Evolutionary conservation across 2,329 filamentous ascomycete species (phyloP).

Genomic region (Pseudocercospora musae): DNA sequence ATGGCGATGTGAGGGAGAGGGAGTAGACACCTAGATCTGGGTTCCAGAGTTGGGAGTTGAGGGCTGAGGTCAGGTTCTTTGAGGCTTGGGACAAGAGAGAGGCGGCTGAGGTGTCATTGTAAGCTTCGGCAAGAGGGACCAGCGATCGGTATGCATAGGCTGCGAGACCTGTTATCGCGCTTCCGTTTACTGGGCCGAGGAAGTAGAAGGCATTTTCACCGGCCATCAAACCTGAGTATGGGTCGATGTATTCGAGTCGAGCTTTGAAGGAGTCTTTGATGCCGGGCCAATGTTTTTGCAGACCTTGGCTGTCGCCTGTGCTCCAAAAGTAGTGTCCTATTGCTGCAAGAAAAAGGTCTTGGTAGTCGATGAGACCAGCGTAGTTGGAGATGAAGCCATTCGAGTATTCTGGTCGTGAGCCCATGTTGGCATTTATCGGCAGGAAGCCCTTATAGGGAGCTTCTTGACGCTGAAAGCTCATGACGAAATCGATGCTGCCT

Average conservation of each 20-base stretch:
- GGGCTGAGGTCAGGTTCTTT: conserved; percentile 22
- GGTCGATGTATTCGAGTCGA: conserved; percentile 29
- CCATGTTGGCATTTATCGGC: conserved; percentile 16
- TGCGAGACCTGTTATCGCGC: conserved; percentile 28
- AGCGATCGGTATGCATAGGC: conserved; percentile 31
- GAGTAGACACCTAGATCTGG: conserved; percentile 33
- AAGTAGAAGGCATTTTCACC: conserved; percentile 23
- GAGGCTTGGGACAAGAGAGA: conserved; percentile 26
- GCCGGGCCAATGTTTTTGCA: conserved; percentile 26
- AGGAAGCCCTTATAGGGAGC: conserved; percentile 15
- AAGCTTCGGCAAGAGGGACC: conserved; percentile 31
- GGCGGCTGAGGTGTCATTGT: conserved; percentile 32
- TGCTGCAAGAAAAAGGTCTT: conserved; percentile 32
- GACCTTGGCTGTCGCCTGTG: conserved; percentile 21
- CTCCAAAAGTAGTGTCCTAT: conserved; percentile 31
- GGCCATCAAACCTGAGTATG: conserved; percentile 28
- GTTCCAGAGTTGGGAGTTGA: conserved; percentile 38
- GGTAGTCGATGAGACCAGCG: conserved; percentile 31
- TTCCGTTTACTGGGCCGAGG: conserved; percentile 33
- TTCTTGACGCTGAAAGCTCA: conserved; percentile 27
- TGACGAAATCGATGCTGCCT: conserved; percentile 35
- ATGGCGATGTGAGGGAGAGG: conserved; percentile 24
- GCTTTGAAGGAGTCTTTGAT: conserved; percentile 28
- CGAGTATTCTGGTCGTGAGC: conserved; percentile 14
- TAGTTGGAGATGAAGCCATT: conserved; percentile 7